phyloP scores from a whole-genome alignment of 306 rosid species.

The Rosa rugosa region DNA sequence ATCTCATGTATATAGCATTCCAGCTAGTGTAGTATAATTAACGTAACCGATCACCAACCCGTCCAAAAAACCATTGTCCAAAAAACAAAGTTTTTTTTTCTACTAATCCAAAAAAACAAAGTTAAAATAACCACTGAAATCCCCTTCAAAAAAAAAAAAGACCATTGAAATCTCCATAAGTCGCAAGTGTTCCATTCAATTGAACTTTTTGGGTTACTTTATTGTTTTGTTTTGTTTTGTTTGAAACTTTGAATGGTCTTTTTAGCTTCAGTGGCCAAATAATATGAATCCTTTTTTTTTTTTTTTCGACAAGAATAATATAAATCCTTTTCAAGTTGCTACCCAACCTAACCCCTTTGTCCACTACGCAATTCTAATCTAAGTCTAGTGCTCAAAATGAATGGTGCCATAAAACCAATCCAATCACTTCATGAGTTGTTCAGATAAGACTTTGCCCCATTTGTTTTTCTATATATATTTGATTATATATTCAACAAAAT shows the following conservation, averaged over 20 bases:
- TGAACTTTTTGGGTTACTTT: background rate
- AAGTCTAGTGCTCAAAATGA: conserved; percentile 9
- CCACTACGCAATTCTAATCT: conserved; percentile 7
- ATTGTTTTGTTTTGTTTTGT: background rate
- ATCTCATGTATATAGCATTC: too few relatives aligned
- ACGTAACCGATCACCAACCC: too few relatives aligned
- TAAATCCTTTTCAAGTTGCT: background rate
- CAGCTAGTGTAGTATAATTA: too few relatives aligned
- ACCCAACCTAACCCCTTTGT: background rate
- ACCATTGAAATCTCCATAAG: background rate
- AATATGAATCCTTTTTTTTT: background rate
- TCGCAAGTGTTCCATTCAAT: background rate
- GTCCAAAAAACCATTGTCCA: too few relatives aligned
- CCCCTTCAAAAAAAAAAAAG: background rate
- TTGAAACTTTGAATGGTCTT: background rate
- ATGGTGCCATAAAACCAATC: background rate
- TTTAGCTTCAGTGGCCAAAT: background rate
- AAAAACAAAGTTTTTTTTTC: too few relatives aligned
- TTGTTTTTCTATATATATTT: background rate
- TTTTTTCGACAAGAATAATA: background rate
- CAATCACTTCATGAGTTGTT: background rate
- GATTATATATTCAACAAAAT: background rate
- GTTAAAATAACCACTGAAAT: too few relatives aligned
- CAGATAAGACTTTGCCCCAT: background rate
- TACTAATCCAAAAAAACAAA: too few relatives aligned